Evolutionary conservation across 164 flowering plant genomes (phyloP).

Genomic region (Tetracentron sinense): DNA sequence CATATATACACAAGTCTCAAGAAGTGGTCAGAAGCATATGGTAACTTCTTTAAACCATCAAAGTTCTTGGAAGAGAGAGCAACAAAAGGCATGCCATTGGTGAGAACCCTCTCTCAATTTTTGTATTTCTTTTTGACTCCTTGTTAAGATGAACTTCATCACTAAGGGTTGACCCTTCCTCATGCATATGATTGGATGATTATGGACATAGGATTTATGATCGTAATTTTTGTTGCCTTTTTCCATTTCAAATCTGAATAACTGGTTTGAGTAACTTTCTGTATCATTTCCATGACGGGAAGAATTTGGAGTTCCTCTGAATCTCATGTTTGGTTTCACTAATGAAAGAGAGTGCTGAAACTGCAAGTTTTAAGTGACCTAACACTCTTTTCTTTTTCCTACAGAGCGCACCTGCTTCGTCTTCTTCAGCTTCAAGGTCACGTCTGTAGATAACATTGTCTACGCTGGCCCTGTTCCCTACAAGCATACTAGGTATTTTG

Average conservation of each 20-base stretch:
- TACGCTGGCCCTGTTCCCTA: background rate
- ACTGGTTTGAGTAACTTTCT: no score
- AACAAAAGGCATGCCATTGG: slow-evolving; percentile 70
- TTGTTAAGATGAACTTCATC: background rate
- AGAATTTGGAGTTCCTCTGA: background rate
- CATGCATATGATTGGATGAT: no score
- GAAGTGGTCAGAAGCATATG: slow-evolving; percentile 69
- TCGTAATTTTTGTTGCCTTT: no score
- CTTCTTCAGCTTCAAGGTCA: slow-evolving; percentile 42
- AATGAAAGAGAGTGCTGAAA: no score
- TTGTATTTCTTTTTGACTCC: background rate
- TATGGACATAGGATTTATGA: no score
- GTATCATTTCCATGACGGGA: background rate
- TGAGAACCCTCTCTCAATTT: slow-evolving; percentile 19
- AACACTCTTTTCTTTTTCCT: slow-evolving; percentile 2
- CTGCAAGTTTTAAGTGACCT: background rate
- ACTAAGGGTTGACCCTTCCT: background rate
- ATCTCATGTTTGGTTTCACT: background rate
- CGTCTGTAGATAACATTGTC: slow-evolving; percentile 36
- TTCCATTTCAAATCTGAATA: no score
- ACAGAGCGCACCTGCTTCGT: slow-evolving; percentile 66
- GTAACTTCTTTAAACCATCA: slow-evolving; percentile 80
- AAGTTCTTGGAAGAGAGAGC: slow-evolving; percentile 86
- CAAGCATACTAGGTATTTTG: background rate
- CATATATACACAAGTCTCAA: slow-evolving; percentile 61